These are phyloP conservation scores for Spinellus fusiger DNA, from an alignment of 192 early-diverging fungal species.

Conservation along the genomic window DNA sequence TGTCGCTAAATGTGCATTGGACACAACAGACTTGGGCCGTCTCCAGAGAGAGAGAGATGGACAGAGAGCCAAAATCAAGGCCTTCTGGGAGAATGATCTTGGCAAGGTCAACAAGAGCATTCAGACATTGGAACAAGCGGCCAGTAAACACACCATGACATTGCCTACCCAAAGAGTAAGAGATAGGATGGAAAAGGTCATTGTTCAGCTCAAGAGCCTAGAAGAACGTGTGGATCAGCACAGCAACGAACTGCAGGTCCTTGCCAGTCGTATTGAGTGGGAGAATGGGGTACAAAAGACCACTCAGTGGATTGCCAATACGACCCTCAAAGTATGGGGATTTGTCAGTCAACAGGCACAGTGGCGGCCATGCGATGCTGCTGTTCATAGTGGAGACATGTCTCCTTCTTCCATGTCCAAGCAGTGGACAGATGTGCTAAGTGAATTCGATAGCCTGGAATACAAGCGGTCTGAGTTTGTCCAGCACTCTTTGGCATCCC, in stretches of 20 bases:
- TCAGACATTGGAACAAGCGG: conserved; percentile 1
- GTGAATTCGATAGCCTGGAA: conserved; percentile 9
- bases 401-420: background rate
- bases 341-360: conserved; percentile 19
- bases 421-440: background rate
- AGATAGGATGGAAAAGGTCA: background rate
- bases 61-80: conserved; percentile 6
- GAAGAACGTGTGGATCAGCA: conserved; percentile 13
- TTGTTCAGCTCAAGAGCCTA: conserved; percentile 1
- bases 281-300: conserved; percentile 9
- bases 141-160: no score
- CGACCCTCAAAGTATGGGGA: conserved; percentile 9
- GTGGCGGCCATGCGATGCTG: conserved; percentile 1
- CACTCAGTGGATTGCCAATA: conserved; percentile 15
- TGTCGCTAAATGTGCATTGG: conserved; percentile 15
- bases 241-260: conserved; percentile 5
- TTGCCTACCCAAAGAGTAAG: no score
- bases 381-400: background rate
- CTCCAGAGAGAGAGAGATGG: conserved; percentile 20
- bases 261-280: conserved; percentile 18
- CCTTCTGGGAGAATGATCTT: conserved; percentile 10
- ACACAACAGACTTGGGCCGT: conserved; percentile 15
- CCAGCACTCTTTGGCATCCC: conserved; percentile 10
- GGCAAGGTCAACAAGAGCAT: conserved; percentile 8
- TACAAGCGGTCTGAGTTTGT: conserved; percentile 21